Conservation (phyloP, 176 grass and related monocot species). For the Areca catechu region DNA sequence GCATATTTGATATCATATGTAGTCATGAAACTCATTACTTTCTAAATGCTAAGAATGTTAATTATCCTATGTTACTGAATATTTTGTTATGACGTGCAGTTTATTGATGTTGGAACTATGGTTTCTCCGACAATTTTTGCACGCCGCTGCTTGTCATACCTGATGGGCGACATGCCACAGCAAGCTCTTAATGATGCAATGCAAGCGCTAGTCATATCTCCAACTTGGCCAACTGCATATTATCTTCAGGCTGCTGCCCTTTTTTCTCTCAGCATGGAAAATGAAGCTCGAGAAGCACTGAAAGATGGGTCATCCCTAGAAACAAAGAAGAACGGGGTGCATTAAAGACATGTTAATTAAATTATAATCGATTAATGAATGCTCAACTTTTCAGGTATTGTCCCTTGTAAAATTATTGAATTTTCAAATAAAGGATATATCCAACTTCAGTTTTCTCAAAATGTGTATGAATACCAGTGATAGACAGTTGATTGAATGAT, state of each 20-base stretch:
- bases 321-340: conserved; percentile 36
- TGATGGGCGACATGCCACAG: conserved; percentile 73
- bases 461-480: conserved; percentile 39
- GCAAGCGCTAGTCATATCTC: conserved; percentile 88
- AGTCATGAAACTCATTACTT: too few relatives aligned
- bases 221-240: conserved; percentile 73
- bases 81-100: conserved; percentile 34
- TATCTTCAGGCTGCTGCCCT: conserved; percentile 86
- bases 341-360: conserved; percentile 25
- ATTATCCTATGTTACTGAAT: background rate
- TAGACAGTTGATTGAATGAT: conserved; percentile 1
- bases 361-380: background rate
- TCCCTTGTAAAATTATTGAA: background rate
- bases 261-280: conserved; percentile 67
- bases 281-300: conserved; percentile 79
- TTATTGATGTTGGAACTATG: conserved; percentile 95
- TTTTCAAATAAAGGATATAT: too few relatives aligned
- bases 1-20: too few relatives aligned
- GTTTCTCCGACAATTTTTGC: conserved; percentile 92
- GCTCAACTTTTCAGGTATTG: conserved; percentile 19
- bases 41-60: too few relatives aligned
- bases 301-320: conserved; percentile 74
- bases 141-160: conserved; percentile 75
- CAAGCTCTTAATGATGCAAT: conserved; percentile 78
- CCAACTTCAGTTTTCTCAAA: conserved; percentile 15